Evolutionary conservation across 148 eudicot species (phyloP).

Genomic region (Beta vulgaris): DNA sequence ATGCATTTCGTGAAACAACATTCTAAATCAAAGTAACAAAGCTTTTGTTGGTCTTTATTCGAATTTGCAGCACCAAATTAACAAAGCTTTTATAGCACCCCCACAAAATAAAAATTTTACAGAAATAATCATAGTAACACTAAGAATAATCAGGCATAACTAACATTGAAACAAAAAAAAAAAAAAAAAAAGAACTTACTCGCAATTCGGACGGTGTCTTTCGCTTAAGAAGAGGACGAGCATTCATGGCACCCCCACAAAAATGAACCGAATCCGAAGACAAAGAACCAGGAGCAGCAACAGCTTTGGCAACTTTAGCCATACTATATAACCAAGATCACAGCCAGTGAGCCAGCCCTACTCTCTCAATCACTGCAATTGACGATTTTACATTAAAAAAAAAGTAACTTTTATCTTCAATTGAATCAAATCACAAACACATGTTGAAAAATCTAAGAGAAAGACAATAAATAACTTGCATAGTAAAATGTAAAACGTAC

Average conservation of each 20-base stretch:
- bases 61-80: not conserved
- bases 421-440: not conserved
- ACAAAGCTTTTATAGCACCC: not conserved
- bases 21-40: too few species aligned
- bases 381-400: not conserved
- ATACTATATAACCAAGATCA: constrained; percentile 26
- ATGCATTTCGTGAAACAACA: too few species aligned
- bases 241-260: constrained; percentile 42
- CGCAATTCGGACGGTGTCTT: constrained; percentile 89
- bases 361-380: not conserved
- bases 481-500: not conserved
- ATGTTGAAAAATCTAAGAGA: not conserved
- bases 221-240: constrained; percentile 46
- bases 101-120: not conserved
- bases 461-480: not conserved
- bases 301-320: constrained; percentile 61
- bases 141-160: not conserved
- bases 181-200: constrained; percentile 33
- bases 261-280: constrained; percentile 43
- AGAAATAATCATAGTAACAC: too few species aligned
- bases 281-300: constrained; percentile 40
- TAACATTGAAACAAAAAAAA: not conserved
- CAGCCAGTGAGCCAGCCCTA: constrained; percentile 18
- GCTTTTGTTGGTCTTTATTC: not conserved
- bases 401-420: not conserved